phyloP scores from a whole-genome alignment of 2,329 filamentous ascomycete species.

The Metarhizium guizhouense region DNA sequence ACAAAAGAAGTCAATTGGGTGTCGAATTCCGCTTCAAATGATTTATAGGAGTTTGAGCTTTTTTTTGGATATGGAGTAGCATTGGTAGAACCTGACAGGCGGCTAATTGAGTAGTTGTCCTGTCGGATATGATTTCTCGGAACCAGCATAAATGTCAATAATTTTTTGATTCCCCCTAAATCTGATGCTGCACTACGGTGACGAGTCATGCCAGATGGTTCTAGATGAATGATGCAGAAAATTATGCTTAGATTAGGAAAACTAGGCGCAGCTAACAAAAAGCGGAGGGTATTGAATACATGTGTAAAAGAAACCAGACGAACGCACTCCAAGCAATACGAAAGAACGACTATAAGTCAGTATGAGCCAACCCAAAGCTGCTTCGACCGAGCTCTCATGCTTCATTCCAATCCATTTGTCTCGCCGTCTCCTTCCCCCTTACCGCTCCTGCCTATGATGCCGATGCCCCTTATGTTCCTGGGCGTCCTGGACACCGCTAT shows the following conservation, averaged over 20 bases:
- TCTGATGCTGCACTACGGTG: not conserved
- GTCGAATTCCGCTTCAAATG: not conserved
- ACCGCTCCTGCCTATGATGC: not conserved
- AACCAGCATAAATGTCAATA: not conserved
- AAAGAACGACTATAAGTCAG: not conserved
- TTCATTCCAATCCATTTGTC: too few species aligned
- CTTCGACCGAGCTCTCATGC: not conserved
- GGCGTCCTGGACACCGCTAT: not conserved
- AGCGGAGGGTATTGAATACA: not conserved
- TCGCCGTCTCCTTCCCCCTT: not conserved
- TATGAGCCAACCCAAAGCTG: not conserved
- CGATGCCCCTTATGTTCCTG: not conserved
- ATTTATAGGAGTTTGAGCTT: not conserved
- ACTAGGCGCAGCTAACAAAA: not conserved
- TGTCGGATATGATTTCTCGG: not conserved
- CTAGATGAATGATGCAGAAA: not conserved
- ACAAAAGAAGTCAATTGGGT: not conserved
- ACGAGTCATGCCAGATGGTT: not conserved
- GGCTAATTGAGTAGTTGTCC: constrained; percentile 2
- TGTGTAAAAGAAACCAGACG: not conserved
- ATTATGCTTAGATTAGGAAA: not conserved
- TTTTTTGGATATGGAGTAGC: constrained; percentile 3
- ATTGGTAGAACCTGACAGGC: constrained; percentile 2
- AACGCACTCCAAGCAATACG: not conserved
- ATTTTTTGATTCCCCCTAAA: constrained; percentile 1